A percentile compares a stretch with the other conserved stretches of the same genome.
Conservation (phyloP, 257 asterid species). For the Rauvolfia tetraphylla region DNA sequence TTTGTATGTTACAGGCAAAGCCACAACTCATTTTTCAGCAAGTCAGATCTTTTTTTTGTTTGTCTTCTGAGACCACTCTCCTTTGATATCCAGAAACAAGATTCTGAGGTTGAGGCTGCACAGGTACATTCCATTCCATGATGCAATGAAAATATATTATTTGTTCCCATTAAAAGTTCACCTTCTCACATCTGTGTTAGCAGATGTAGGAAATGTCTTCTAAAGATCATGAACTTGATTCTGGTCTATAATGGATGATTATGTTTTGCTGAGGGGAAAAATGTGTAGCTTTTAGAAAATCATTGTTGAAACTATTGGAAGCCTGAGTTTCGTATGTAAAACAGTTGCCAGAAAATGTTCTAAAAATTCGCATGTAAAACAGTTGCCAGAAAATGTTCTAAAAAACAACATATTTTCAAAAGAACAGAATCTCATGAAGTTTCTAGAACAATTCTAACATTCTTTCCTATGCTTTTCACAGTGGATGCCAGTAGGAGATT, state of each 20-base stretch:
- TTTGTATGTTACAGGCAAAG: slow-evolving; percentile 52
- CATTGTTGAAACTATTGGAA: not conserved
- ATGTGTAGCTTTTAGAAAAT: not conserved
- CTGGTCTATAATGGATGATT: not conserved
- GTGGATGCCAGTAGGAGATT: slow-evolving; percentile 26
- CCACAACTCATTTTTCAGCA: slow-evolving; percentile 68
- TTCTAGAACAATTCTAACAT: no score
- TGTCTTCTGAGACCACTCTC: slow-evolving; percentile 85
- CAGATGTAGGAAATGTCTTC: not conserved
- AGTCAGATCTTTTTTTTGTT: slow-evolving; percentile 78
- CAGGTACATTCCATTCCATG: slow-evolving; percentile 37
- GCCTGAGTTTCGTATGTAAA: not conserved
- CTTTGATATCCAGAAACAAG: slow-evolving; percentile 55
- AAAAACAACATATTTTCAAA: no score
- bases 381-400: not conserved
- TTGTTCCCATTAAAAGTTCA: no score
- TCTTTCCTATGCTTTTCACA: not conserved
- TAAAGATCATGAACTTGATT: not conserved
- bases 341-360: not conserved
- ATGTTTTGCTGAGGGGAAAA: not conserved
- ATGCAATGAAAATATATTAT: not conserved
- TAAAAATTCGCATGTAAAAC: no score
- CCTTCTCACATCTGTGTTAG: no score
- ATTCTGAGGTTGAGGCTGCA: slow-evolving; percentile 81
- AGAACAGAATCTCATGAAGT: not conserved